phyloP scores from a whole-genome alignment of 257 asterid species.

The Petunia secreta region DNA sequence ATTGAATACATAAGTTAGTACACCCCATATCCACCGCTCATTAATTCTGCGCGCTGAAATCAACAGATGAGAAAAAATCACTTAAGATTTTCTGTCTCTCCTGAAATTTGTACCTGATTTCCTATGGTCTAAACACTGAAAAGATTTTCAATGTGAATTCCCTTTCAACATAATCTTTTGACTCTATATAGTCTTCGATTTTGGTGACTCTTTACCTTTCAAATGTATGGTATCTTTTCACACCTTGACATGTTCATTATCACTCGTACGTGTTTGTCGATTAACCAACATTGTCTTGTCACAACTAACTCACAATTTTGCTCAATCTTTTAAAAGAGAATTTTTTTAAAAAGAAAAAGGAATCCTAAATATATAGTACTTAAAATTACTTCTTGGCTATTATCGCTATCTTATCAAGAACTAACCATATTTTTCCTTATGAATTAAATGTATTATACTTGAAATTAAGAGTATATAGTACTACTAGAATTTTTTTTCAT shows the following conservation, averaged over 20 bases:
- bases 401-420: too few relatives aligned
- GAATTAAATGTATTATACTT: too few relatives aligned
- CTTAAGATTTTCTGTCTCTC: too few relatives aligned
- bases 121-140: constrained; percentile 30
- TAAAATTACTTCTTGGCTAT: neutral
- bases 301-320: neutral
- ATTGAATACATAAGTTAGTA: too few relatives aligned
- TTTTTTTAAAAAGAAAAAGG: neutral
- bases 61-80: too few relatives aligned
- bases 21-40: too few relatives aligned
- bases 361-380: neutral
- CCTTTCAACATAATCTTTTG: constrained; percentile 32
- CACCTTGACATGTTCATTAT: neutral
- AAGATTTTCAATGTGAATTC: constrained; percentile 21
- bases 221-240: neutral
- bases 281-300: neutral
- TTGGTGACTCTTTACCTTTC: neutral
- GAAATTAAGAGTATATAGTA: neutral
- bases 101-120: constrained; percentile 37
- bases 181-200: neutral
- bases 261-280: neutral
- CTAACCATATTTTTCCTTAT: too few relatives aligned
- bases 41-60: too few relatives aligned
- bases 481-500: neutral
- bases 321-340: neutral